Conservation (phyloP, 257 asterid genomes). For the Salvia splendens region DNA sequence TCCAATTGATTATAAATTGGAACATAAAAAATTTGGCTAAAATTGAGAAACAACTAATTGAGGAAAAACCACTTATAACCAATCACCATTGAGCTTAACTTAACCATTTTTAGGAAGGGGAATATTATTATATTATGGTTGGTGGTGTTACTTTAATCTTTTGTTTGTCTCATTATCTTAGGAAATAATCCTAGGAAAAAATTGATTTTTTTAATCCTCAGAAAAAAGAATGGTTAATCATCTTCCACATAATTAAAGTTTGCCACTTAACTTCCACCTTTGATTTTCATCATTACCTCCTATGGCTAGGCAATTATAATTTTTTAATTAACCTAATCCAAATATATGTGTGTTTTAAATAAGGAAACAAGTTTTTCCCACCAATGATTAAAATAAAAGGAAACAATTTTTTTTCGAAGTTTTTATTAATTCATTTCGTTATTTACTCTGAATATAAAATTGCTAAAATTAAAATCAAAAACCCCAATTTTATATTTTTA, state of each 20-base stretch:
- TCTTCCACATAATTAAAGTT: constrained; percentile 1
- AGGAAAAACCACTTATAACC: neutral
- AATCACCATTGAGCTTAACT: no score
- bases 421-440: no score
- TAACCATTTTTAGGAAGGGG: no score
- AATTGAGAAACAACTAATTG: no score
- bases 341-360: no score
- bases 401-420: no score
- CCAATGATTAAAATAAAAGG: no score
- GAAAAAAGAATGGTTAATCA: neutral
- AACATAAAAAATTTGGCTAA: neutral
- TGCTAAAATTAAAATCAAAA: neutral
- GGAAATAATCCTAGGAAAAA: constrained; percentile 14
- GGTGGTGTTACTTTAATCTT: neutral
- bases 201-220: no score
- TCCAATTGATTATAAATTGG: constrained; percentile 3
- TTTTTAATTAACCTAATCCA: neutral
- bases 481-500: neutral
- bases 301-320: neutral
- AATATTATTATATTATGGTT: neutral
- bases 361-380: no score
- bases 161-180: constrained; percentile 1
- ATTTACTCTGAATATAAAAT: no score
- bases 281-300: neutral
- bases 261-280: neutral